A percentile compares a stretch with the other conserved stretches of the same genome.
These are phyloP conservation scores for Calonectria montana DNA, from an alignment of 2,329 filamentous ascomycete species.

Conservation along the genomic window DNA sequence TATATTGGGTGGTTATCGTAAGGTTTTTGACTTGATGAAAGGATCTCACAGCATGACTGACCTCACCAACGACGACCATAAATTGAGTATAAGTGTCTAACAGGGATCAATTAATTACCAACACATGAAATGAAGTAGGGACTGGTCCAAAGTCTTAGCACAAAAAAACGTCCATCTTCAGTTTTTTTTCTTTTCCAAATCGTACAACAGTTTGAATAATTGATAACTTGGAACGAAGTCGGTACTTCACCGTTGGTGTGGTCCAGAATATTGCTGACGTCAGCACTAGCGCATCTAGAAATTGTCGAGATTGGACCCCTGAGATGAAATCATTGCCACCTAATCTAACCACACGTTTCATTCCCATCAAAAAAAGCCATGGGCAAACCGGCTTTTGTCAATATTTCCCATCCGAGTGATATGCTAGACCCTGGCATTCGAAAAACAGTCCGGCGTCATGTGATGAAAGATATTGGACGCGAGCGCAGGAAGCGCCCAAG, in stretches of 20 bases:
- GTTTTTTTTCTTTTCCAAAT: too few species aligned
- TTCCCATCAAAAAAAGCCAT: background rate
- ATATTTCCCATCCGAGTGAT: background rate
- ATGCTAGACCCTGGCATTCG: background rate
- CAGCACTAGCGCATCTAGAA: background rate
- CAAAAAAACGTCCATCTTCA: too few species aligned
- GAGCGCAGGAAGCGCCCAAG: background rate
- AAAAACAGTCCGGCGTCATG: background rate
- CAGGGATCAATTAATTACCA: too few species aligned
- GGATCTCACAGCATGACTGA: too few species aligned
- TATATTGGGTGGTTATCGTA: background rate
- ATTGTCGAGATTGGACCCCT: background rate
- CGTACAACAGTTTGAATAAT: too few species aligned
- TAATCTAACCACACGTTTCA: background rate
- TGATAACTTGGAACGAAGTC: too few species aligned
- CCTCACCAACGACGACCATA: too few species aligned
- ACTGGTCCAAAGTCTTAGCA: too few species aligned
- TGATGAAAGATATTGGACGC: slow-evolving; percentile 1
- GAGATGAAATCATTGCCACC: background rate
- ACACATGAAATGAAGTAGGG: too few species aligned
- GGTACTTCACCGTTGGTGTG: too few species aligned
- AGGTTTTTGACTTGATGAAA: background rate
- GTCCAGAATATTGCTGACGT: background rate
- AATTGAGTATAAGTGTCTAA: too few species aligned
- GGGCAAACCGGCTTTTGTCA: background rate